phyloP scores from a whole-genome alignment of 768 basidiomycete species.

The Boletus fagicola region DNA sequence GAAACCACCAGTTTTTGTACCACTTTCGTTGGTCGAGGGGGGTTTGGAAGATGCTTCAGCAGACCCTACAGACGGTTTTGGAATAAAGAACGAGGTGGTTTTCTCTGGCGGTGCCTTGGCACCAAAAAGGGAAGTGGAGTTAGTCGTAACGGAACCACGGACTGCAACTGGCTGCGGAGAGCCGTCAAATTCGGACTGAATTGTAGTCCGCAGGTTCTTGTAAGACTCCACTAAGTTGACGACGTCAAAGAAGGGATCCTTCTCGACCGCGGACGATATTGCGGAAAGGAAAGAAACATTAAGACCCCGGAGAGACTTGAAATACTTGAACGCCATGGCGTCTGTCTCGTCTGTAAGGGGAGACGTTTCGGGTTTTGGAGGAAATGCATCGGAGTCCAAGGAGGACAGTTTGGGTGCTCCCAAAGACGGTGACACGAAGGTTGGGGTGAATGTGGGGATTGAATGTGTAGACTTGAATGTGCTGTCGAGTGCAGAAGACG shows the following conservation, averaged over 20 bases:
- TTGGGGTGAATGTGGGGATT: conserved; percentile 11
- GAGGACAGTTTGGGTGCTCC: background rate
- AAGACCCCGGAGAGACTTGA: conserved; percentile 68
- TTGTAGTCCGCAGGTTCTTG: conserved; percentile 49
- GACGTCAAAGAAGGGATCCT: conserved; percentile 71
- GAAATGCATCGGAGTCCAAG: conserved; percentile 30
- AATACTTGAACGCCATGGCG: conserved; percentile 50
- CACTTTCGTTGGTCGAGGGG: conserved; percentile 17
- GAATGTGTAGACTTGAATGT: conserved; percentile 14
- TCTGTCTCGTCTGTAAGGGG: conserved; percentile 29
- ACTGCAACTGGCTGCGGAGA: conserved; percentile 20
- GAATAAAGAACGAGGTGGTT: conserved; percentile 25
- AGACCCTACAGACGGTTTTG: conserved; percentile 35
- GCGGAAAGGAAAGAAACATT: conserved; percentile 65
- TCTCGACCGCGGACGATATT: conserved; percentile 55
- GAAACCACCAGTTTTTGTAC: conserved; percentile 22
- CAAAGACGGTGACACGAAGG: conserved; percentile 26
- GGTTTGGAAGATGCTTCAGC: conserved; percentile 12
- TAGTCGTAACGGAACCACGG: conserved; percentile 7
- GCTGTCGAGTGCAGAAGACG: conserved; percentile 8
- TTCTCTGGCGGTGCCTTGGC: conserved; percentile 18
- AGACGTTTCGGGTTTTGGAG: conserved; percentile 19
- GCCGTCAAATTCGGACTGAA: conserved; percentile 55
- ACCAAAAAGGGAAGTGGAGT: conserved; percentile 13
- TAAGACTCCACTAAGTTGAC: conserved; percentile 57